Evolutionary conservation across 2,329 filamentous ascomycete species (phyloP).

Genomic region (Aspergillus awamori): DNA sequence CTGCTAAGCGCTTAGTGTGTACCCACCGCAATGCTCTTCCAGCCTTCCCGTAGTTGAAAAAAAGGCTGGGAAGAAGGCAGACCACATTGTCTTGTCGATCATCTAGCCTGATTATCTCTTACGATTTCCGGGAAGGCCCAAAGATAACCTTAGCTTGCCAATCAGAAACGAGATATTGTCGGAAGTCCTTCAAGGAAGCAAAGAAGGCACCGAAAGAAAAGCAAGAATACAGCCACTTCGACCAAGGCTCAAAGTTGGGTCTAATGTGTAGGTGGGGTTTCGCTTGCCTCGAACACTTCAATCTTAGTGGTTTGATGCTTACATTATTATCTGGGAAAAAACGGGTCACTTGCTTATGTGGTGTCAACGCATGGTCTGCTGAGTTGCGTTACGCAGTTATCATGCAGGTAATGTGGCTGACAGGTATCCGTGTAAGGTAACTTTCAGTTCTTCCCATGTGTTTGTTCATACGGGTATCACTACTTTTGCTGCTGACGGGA

Average conservation of each 20-base stretch:
- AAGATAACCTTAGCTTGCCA: constrained; percentile 4
- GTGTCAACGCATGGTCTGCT: not conserved
- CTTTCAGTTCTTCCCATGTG: not conserved
- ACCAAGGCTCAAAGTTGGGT: constrained; percentile 13
- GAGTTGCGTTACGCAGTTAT: not conserved
- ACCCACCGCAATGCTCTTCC: not conserved
- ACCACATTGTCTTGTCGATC: constrained; percentile 8
- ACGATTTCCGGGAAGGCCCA: not conserved
- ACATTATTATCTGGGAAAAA: not conserved
- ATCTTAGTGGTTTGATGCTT: constrained; percentile 4
- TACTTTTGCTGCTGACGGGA: not conserved
- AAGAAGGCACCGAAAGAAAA: constrained; percentile 5
- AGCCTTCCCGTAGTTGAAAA: not conserved
- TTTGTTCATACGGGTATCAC: not conserved
- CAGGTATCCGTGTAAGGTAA: not conserved
- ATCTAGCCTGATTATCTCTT: not conserved
- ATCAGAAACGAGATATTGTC: not conserved
- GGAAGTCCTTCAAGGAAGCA: constrained; percentile 2
- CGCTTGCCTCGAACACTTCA: constrained; percentile 1
- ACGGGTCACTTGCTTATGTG: constrained; percentile 4
- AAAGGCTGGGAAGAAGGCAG: constrained; percentile 5
- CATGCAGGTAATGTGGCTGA: not conserved
- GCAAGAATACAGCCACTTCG: constrained; percentile 5
- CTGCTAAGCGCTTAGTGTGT: not conserved
- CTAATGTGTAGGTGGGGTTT: constrained; percentile 3